A percentile compares a stretch with the other conserved stretches of the same genome.
phyloP scores from a whole-genome alignment of 768 basidiomycete genomes.

The Mycena metata region DNA sequence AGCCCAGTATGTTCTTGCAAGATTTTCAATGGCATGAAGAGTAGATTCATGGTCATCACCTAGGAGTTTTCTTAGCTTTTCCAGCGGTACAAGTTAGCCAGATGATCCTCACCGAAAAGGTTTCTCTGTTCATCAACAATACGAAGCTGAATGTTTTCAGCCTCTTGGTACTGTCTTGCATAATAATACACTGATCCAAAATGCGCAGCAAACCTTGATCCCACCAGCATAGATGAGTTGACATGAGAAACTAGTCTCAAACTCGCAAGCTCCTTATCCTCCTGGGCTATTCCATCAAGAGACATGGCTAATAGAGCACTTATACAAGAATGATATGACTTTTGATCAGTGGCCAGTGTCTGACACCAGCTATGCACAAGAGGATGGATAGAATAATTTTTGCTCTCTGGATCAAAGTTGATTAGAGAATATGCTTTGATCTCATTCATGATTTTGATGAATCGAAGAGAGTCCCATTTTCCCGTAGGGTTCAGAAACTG shows the following conservation, averaged over 20 bases:
- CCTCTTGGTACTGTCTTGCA: too few species aligned
- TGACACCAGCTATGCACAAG: background rate
- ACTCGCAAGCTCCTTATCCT: background rate
- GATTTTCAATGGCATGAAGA: too few species aligned
- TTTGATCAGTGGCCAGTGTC: background rate
- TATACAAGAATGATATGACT: background rate
- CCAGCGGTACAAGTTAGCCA: background rate
- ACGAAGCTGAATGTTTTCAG: too few species aligned
- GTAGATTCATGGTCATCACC: too few species aligned
- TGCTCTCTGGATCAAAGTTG: background rate
- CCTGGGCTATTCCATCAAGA: background rate
- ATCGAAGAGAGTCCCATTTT: background rate
- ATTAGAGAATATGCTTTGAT: conserved; percentile 10
- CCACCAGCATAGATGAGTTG: too few species aligned
- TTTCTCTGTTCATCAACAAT: too few species aligned
- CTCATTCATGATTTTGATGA: background rate
- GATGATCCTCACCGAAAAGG: too few species aligned
- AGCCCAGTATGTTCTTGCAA: too few species aligned
- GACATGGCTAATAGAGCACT: background rate
- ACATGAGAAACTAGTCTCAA: background rate
- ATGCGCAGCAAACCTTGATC: too few species aligned
- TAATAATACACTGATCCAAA: too few species aligned
- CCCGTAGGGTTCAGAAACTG: background rate
- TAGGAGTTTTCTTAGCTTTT: too few species aligned
- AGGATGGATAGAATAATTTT: background rate